Evolutionary conservation across 139 green algal species (phyloP), one percentile per base, ranked within the genome.

Genomic region (Penium margaritaceum): DNA sequence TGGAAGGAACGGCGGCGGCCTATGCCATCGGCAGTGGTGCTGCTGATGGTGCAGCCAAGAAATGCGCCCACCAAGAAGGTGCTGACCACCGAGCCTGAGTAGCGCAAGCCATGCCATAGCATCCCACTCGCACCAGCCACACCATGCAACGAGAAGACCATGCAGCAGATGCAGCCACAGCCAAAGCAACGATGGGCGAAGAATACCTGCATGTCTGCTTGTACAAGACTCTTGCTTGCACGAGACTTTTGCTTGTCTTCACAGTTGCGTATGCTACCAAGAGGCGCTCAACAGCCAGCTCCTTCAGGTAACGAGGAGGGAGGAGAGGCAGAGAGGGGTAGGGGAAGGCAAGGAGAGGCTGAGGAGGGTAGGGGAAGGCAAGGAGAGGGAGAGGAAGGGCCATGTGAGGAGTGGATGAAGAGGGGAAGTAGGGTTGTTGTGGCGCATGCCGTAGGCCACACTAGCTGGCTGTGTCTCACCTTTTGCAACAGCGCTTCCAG

Each of bases 41-140:
- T 67, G n/a, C 67, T 67, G 37, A 66, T 27, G 9, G 32, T 32
- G 30, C 67, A 67, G 32, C 67, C 67, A 39, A 75, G 36, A 19
- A 75, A 75, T 3, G 67, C 67, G 35, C 67, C 67, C 36, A 67
- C 54, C n/a, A 75, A 19, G 37, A 46, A 67, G 21, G 38, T 67
- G 44, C 67, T 75, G 5, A 75, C 67, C 38, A 75, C 67, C 24
- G 38, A 5, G 5, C 67, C 67, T 75, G 41, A n/a, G 17, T 15
- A 70, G 37, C 14, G 62, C 30, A 36, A 64, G 15, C 7, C 29
- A 36, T 9, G 30, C 9, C 9, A 9, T 30, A 39, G 55, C 14
- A 19, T 34, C 9, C 14, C 14, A 34, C 5, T 12, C 5, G 41
- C 4, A 36, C 17, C 61, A 69, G 6, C 27, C 12, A 46, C 38